Evolutionary conservation across 83 land plant species (phyloP), one percentile per base, ranked within the genome.

Genomic region (Thuja plicata): DNA sequence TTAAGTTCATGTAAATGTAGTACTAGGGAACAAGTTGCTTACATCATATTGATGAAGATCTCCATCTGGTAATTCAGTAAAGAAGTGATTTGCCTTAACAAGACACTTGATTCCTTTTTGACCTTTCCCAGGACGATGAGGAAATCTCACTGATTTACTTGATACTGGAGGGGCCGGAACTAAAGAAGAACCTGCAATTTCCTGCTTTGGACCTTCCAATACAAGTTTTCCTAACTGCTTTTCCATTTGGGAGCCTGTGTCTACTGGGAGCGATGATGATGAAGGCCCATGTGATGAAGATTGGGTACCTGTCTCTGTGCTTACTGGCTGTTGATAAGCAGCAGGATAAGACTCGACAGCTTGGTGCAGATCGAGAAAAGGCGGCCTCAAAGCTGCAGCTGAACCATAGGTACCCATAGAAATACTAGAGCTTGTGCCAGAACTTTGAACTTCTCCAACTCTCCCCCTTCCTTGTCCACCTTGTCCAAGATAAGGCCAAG

Each of bases 71-170:
- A 94, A 48, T 91, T 91, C 90, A 17, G 94, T 91, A 73, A 91
- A 80, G 93, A 95, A 94, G 87, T 95, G 94, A 89, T 94, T 95
- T 60, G 94, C 97, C 91, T 94, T 92, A 27, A 95, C 93, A 70
- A 91, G 82, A 71, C 93, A 92, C 86, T 89, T 91, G 52, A 90
- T 90, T 73, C 95, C 94, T 40, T 87, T 73, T 45, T 90, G 92
- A 11, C 97, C 97, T 90, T 78, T 87, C 12, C 92, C 92, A 40
- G 94, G 97, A 87, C 95, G 93, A 7, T 38, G 70, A n/a, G 95
- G 91, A 85, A 94, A 91, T 34, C 37, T 88, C 71, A 94, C 24
- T 87, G 91, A 83, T 86, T 94, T 94, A 89, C 92, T 91, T 34
- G 95, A 94, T 89, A 76, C 34, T 81, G 92, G 91, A 87, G 90